Base-by-base conservation (phyloP, 768 basidiomycete species). In the Phylloporus arenicola region DNA sequence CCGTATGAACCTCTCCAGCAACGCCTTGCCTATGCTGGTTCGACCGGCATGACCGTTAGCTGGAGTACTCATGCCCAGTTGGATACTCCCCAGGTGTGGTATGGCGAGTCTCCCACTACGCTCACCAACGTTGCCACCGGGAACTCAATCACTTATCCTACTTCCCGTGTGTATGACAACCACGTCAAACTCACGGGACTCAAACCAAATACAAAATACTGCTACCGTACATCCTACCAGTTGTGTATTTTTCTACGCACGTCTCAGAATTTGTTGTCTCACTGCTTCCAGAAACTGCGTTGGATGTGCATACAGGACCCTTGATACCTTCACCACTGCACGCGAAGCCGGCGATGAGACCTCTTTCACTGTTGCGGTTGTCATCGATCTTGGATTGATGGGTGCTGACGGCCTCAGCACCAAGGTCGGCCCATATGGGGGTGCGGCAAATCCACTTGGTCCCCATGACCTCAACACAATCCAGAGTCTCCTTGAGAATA, bases 191-290 rank as follows among this genome's bases (percentile, higher is more conserved):
- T 64, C 29, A 63, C 57, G 6, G 61, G 57, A 10, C 55, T 64
- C 27, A 48, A 57, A n/a, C 42, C 64, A 13, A 40, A 46, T 8
- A 65, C 63, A 13, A 58, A 48, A 22, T 64, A 64, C 42, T 65
- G 64, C 63, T 64, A 64, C 35, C 61, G 61, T 20, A 51, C 51
- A 5, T 61, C 61, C 17, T 52, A 65, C 50, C 63, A 61, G 63
- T 63, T 53, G 27, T 40, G 57, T 56, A 39, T 3, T 17, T 19
- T 10, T 39, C 11, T 12, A 1, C 39, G 10, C 13, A 1, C 3
- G 3, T 47, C 33, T 16, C 11, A 30, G 25, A 7, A 3, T 35
- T 20, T 13, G 1, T 9, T 13, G 2, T 37, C 53, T 50, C 19
- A 46, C 4, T 9, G 2, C 3, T 4, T 10, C 29, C 35, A 65